Evolutionary conservation across 352 stramenopile genomes (phyloP), one percentile per base, ranked within the genome.

Genomic region (Phytopythium boreale): DNA sequence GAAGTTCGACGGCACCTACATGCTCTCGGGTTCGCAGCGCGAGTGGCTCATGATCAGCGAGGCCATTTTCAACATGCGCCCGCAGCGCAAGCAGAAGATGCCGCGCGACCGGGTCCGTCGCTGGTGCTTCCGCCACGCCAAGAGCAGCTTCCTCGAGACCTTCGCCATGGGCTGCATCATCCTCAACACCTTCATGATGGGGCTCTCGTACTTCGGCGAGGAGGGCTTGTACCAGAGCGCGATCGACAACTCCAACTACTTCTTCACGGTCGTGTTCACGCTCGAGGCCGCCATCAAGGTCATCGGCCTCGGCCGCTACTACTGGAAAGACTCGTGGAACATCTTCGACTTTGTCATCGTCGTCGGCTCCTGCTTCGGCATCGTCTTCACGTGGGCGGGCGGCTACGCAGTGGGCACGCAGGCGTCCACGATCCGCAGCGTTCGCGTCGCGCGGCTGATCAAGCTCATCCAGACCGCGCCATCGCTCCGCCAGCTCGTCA

Each of bases 101-200:
- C 87, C 83, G 19, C 80, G 71, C 27, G 63, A 75, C 41, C 61
- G 56, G 37, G 11, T 79, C 15, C 72, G 72, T 12, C 65, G 71
- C 14, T 60, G 84, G n/a, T 79, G 73, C 50, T 82, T 80, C 39
- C 71, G 66, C 20, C 55, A 88, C 1, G 75, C 80, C 5, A 66
- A 73, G 14, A 77, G 67, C 24, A 80, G 72, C 59, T 68, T 62
- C 41, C 84, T 98, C 34, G 90, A 97, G 62, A 72, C 68, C 10
- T 61, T 84, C 27, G 87, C 93, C 14, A 92, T 95, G 68, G 68
- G 68, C 39, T 90, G 85, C 61, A 98, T 98, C 64, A 63, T 95
- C 22, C 62, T 92, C 37, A 97, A 97, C 71, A 96, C 79, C 19
- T 74, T 95, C 51, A 76, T 79, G 29, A 93, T 98, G 82, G 83